Evolutionary conservation across 257 asterid species (phyloP), one percentile per base, ranked within the genome.

Genomic region (Lavandula angustifolia): DNA sequence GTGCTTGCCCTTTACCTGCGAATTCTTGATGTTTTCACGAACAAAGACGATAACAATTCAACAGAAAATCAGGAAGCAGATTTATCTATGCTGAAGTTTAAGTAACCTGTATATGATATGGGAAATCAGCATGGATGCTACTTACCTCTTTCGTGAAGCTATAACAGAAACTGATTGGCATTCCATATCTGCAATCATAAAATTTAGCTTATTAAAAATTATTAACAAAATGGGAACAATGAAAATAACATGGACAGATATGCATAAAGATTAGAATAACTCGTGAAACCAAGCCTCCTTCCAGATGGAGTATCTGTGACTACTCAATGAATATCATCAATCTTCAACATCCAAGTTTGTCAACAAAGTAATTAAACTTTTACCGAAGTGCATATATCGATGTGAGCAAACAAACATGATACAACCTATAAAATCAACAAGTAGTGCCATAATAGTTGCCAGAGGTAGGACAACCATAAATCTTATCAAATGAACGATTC

Each of bases 371-470:
- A 27, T 13, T 7, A 49, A 7, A 27, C 2, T 1, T 9, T 3
- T 53, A 14, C 40, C 37, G 0, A 53, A 53, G 59, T 53, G 35
- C 9, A 29, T 3, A 7, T 18, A 29, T 17, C 10, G 59, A 7
- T 53, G 38, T 53, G 59, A 53, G 37, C 59, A 53, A 53, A 53
- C 59, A 53, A 29, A 53, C 12, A 52, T 53, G 11, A 53, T 29
- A 10, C 4, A 53, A 10, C 38, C 17, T 12, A 53, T 8, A 53
- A 11, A 52, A 29, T 53, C 59, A 29, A 52, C 14, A 52, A 9
- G 6, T 51, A 4, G 14, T 12, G 8, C 18, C 6, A 55, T 7
- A n/a, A 6, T 33, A 35, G 9, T 2, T 33, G 31, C 46, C 7
- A 14, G 32, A 34, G 33, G 44, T 55, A 55, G 4, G 41, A 32